These are phyloP conservation scores for Achlya hypogyna DNA, from an alignment of 352 stramenopile genomes.

Conservation along the genomic window DNA sequence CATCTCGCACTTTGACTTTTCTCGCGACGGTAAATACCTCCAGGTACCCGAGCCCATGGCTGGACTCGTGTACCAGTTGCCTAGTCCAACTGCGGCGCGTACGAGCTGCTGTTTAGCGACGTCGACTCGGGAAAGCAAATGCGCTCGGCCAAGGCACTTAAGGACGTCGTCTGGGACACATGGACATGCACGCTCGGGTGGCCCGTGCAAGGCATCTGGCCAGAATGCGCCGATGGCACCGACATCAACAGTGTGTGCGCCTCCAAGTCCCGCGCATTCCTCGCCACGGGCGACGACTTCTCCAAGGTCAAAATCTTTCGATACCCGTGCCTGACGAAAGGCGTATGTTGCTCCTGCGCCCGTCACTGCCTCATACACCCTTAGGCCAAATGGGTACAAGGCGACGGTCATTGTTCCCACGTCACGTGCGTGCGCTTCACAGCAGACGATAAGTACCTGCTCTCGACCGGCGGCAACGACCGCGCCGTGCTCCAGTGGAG, in stretches of 20 bases:
- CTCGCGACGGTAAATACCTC: conserved; percentile 42
- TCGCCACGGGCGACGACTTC: conserved; percentile 75
- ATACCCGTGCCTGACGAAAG: conserved; percentile 39
- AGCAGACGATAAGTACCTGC: conserved; percentile 49
- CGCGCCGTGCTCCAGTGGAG: conserved; percentile 62
- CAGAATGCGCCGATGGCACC: conserved; percentile 59
- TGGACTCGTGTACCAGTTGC: neutral
- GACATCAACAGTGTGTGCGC: conserved; percentile 73
- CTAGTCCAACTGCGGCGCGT: conserved; percentile 23
- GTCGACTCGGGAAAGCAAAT: conserved; percentile 71
- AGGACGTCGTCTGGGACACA: conserved; percentile 84
- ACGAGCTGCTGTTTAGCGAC: conserved; percentile 57
- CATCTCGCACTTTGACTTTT: conserved; percentile 82
- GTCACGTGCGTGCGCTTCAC: conserved; percentile 65
- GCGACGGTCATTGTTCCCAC: conserved; percentile 52
- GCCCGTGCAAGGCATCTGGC: conserved; percentile 87
- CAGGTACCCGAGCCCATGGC: conserved; percentile 11
- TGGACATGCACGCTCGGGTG: conserved; percentile 82
- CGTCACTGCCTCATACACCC: neutral
- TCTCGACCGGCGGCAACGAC: conserved; percentile 62
- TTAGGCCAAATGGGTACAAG: conserved; percentile 21
- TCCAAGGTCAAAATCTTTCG: conserved; percentile 82
- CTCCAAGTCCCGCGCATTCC: conserved; percentile 46
- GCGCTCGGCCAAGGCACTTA: conserved; percentile 36
- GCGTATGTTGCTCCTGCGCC: conserved; percentile 9